Conservation (phyloP, 1,284 basidiomycete species). For the Boletus semigastroideus region DNA sequence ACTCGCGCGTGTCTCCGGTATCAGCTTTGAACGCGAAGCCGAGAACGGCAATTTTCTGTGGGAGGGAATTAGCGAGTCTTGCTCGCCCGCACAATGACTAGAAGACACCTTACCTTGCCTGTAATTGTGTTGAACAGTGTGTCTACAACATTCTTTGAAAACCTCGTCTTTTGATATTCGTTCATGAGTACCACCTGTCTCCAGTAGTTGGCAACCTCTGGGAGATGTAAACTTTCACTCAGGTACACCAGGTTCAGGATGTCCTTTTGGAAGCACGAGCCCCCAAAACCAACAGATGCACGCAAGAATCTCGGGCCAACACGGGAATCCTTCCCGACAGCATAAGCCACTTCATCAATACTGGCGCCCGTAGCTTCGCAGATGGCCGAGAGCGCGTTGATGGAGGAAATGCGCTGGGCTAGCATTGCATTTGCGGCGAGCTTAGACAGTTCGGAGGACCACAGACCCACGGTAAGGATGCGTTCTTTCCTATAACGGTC, state of each 20-base stretch:
- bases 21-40: slow-evolving; percentile 98
- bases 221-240: slow-evolving; percentile 89
- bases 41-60: slow-evolving; percentile 90
- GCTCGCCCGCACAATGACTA: not conserved
- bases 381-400: slow-evolving; percentile 98
- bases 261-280: slow-evolving; percentile 99
- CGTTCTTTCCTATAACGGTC: slow-evolving; percentile 53
- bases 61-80: slow-evolving; percentile 3
- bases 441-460: slow-evolving; percentile 98
- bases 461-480: slow-evolving; percentile 94
- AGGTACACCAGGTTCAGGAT: slow-evolving; percentile 99
- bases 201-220: slow-evolving; percentile 99
- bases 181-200: slow-evolving; percentile 93
- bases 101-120: slow-evolving; percentile 65
- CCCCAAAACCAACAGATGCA: slow-evolving; percentile 95
- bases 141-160: slow-evolving; percentile 89
- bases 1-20: slow-evolving; percentile 97
- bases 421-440: slow-evolving; percentile 99
- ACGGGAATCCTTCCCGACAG: slow-evolving; percentile 91
- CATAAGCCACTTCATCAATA: slow-evolving; percentile 96
- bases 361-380: slow-evolving; percentile 99
- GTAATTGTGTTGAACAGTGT: slow-evolving; percentile 98
- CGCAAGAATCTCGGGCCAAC: slow-evolving; percentile 96
- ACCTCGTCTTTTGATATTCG: slow-evolving; percentile 92
- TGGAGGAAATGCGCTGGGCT: slow-evolving; percentile 95